Percentiles rank a stretch among this genome's conserved stretches.
Evolutionary conservation across 768 basidiomycete species (phyloP).

Genomic region (Phylloporus rhodoxanthus): DNA sequence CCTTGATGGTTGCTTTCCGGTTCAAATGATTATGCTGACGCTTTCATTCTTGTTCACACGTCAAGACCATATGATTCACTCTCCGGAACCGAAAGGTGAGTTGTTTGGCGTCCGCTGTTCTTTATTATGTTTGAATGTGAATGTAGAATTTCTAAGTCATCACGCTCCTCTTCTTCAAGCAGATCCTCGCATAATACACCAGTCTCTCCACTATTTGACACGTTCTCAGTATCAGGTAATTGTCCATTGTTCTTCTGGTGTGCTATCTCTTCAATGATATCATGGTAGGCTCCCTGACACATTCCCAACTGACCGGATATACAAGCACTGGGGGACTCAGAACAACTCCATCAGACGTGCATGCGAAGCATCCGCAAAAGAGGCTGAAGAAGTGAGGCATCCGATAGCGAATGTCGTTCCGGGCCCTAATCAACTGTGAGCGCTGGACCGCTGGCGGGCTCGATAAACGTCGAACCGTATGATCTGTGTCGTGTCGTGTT

Average conservation of each 20-base stretch:
- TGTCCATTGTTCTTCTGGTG: background rate
- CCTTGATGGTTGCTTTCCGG: background rate
- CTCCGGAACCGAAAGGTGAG: background rate
- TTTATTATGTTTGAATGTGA: background rate
- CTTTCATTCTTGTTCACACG: background rate
- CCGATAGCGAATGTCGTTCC: too few relatives aligned
- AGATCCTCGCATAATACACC: background rate
- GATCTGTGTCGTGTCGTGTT: too few relatives aligned
- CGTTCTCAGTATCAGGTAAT: background rate
- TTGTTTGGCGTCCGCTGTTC: background rate
- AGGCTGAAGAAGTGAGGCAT: background rate
- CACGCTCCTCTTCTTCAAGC: background rate
- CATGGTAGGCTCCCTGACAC: background rate
- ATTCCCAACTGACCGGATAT: background rate
- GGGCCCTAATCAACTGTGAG: too few relatives aligned
- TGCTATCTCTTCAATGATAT: background rate
- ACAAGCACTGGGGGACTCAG: background rate
- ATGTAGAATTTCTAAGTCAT: background rate
- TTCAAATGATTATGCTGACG: background rate
- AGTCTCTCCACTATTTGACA: background rate
- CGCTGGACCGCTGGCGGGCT: too few relatives aligned
- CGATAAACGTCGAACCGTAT: too few relatives aligned
- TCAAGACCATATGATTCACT: background rate
- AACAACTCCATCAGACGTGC: background rate
- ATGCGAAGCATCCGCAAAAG: background rate